Percentiles rank a stretch among this genome's conserved stretches.
Evolutionary conservation across 169 alveolate species (phyloP).

Genomic region (Plasmodium malariae): DNA sequence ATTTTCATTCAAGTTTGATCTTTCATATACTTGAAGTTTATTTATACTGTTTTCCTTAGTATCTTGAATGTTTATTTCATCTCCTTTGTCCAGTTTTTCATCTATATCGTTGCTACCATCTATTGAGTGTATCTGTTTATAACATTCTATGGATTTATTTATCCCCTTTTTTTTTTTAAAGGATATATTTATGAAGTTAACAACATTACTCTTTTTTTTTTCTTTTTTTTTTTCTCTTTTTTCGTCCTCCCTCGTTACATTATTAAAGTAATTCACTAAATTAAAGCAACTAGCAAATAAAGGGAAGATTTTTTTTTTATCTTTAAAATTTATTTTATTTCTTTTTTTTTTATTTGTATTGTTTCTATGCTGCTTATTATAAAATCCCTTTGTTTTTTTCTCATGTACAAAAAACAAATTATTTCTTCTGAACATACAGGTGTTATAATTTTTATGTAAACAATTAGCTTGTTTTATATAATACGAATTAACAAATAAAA

Average conservation of each 20-base stretch:
- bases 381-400: no score
- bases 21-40: no score
- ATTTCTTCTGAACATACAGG: no score
- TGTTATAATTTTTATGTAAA: not conserved
- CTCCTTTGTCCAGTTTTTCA: not conserved
- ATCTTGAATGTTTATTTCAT: not conserved
- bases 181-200: not conserved
- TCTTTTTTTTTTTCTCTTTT: no score
- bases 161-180: not conserved
- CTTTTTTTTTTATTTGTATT: no score
- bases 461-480: not conserved
- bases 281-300: not conserved
- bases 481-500: constrained; percentile 2
- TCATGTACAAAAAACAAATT: no score
- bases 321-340: no score
- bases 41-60: not conserved
- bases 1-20: not conserved
- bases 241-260: not conserved
- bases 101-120: not conserved
- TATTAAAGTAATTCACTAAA: not conserved
- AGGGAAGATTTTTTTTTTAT: no score
- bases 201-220: no score
- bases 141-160: not conserved
- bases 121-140: not conserved
- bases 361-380: no score